Conservation (phyloP, 345 rosid genomes). For the Arabidopsis thaliana region DNA sequence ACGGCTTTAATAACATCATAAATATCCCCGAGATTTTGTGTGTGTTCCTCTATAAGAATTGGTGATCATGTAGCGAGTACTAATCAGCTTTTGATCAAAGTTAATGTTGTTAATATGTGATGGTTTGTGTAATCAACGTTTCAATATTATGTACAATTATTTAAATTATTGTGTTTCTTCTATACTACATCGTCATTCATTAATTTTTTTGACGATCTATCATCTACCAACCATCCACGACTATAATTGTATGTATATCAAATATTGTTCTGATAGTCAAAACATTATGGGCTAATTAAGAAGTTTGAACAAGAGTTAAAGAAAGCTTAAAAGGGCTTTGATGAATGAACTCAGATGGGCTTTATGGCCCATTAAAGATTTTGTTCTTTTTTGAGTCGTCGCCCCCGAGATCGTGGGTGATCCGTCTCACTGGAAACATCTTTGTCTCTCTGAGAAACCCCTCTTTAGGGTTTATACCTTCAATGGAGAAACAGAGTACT, state of each 20-base stretch:
- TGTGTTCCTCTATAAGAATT: neutral
- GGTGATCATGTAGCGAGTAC: neutral
- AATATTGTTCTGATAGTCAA: neutral
- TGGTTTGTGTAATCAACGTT: neutral
- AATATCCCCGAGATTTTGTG: neutral
- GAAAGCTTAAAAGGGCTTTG: neutral
- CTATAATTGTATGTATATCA: neutral
- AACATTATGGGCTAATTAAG: neutral
- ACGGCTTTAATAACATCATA: constrained; percentile 19
- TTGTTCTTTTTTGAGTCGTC: neutral
- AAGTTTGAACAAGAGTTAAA: too few species aligned
- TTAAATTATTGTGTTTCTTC: too few species aligned
- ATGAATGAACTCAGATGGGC: neutral
- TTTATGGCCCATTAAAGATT: neutral
- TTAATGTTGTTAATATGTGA: neutral
- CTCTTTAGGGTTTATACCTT: constrained; percentile 25
- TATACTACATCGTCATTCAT: too few species aligned
- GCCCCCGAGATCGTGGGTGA: neutral
- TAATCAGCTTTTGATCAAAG: neutral
- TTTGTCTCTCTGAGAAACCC: neutral
- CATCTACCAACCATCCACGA: too few species aligned
- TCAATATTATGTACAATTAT: too few species aligned
- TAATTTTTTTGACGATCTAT: too few species aligned
- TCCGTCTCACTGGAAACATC: constrained; percentile 16
- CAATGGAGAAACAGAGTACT: constrained; percentile 52